Conservation (phyloP, 805 yeast species). For the Blastobotrys robertii region DNA sequence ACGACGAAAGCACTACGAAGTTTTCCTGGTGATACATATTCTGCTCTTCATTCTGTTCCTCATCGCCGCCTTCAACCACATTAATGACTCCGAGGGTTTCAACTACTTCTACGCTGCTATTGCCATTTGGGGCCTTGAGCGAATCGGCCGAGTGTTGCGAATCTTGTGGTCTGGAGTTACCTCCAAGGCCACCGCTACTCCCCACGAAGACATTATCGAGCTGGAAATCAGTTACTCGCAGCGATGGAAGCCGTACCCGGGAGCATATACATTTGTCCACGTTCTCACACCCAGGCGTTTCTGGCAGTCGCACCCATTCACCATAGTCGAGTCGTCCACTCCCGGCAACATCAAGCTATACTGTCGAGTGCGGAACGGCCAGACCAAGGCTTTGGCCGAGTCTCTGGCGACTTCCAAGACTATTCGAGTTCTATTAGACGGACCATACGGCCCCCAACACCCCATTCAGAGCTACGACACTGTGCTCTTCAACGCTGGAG, state of each 20-base stretch:
- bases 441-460: slow-evolving; percentile 47
- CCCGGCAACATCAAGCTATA: slow-evolving; percentile 10
- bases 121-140: slow-evolving; percentile 63
- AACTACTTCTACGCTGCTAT: slow-evolving; percentile 40
- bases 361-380: slow-evolving; percentile 13
- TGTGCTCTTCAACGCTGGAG: slow-evolving; percentile 43
- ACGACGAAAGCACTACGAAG: slow-evolving; percentile 46
- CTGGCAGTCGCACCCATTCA: slow-evolving; percentile 73
- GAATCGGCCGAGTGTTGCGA: slow-evolving; percentile 46
- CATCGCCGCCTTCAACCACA: slow-evolving; percentile 49
- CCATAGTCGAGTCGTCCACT: slow-evolving; percentile 24
- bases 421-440: slow-evolving; percentile 35
- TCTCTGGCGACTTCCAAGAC: not conserved
- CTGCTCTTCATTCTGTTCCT: slow-evolving; percentile 44
- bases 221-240: slow-evolving; percentile 30
- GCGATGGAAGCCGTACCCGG: slow-evolving; percentile 42
- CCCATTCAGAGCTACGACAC: slow-evolving; percentile 32
- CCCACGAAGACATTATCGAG: slow-evolving; percentile 12
- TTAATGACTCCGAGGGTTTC: slow-evolving; percentile 6
- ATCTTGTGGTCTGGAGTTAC: slow-evolving; percentile 45
- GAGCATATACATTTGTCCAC: slow-evolving; percentile 47
- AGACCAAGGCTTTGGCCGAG: slow-evolving; percentile 11
- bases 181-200: slow-evolving; percentile 18
- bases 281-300: slow-evolving; percentile 42
- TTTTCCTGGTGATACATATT: slow-evolving; percentile 46